Conservation (phyloP, 1,284 basidiomycete genomes). For the Pterulicium gracile region DNA sequence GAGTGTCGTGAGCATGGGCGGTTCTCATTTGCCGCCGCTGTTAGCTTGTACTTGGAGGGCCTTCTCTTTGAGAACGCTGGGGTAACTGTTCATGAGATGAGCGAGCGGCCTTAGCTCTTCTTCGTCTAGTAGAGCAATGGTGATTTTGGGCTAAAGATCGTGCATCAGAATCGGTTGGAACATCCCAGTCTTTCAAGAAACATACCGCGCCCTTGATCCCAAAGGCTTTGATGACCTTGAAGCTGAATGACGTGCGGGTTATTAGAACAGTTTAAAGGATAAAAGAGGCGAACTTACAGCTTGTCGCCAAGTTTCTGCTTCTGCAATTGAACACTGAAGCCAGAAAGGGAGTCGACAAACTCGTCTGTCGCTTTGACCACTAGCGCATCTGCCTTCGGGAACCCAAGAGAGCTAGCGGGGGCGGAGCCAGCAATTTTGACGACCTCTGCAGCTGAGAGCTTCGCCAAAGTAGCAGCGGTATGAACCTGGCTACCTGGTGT, state of each 20-base stretch:
- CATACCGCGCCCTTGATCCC: slow-evolving; percentile 71
- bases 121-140: slow-evolving; percentile 72
- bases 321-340: slow-evolving; percentile 53
- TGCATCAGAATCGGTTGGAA: slow-evolving; percentile 6
- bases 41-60: slow-evolving; percentile 15
- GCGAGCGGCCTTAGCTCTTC: slow-evolving; percentile 77
- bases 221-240: slow-evolving; percentile 69
- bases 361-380: slow-evolving; percentile 64
- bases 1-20: no score
- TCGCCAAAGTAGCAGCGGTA: slow-evolving; percentile 49
- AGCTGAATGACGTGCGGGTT: slow-evolving; percentile 26
- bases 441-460: slow-evolving; percentile 61
- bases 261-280: slow-evolving; percentile 1
- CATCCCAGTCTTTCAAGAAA: slow-evolving; percentile 5
- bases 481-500: slow-evolving; percentile 30
- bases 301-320: slow-evolving; percentile 80
- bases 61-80: slow-evolving; percentile 72
- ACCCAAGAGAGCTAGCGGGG: slow-evolving; percentile 45
- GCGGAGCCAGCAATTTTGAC: slow-evolving; percentile 47
- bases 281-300: slow-evolving; percentile 34
- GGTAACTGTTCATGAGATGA: slow-evolving; percentile 82
- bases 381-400: slow-evolving; percentile 61
- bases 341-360: slow-evolving; percentile 63
- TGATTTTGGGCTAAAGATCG: slow-evolving; percentile 56
- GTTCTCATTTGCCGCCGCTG: no score